Conservation (phyloP, 2,329 filamentous ascomycete species). For the Verticillium zaregamsianum region DNA sequence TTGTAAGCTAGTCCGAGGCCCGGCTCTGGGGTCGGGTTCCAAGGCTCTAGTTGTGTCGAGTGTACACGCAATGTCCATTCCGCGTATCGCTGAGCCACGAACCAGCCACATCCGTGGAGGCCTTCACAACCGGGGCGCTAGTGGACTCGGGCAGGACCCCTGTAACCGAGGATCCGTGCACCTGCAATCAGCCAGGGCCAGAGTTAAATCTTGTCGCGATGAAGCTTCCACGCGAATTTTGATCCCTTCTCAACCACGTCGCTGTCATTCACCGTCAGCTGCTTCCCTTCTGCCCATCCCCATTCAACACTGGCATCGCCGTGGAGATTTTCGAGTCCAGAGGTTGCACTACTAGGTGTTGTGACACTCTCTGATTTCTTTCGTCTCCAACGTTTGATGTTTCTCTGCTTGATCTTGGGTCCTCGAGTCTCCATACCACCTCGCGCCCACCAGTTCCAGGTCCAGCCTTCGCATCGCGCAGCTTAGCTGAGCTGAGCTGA, state of each 20-base stretch:
- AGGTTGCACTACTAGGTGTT: background rate
- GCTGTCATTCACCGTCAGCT: background rate
- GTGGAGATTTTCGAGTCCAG: background rate
- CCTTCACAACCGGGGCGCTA: background rate
- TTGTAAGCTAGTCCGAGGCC: background rate
- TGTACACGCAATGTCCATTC: too few relatives aligned
- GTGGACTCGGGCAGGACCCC: background rate
- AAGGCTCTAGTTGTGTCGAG: too few relatives aligned
- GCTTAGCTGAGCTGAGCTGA: constrained; percentile 1
- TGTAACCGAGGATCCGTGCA: background rate
- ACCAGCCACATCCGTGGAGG: background rate
- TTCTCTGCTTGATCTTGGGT: background rate
- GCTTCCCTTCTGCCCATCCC: background rate
- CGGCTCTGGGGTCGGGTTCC: background rate
- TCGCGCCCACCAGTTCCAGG: background rate
- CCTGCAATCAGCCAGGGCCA: background rate
- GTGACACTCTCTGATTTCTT: background rate
- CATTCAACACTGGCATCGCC: background rate
- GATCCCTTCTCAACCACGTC: background rate
- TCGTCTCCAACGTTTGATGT: background rate
- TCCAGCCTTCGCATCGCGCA: background rate
- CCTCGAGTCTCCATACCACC: background rate
- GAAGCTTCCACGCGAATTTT: background rate
- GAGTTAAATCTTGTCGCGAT: background rate
- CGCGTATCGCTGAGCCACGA: background rate